Base-by-base conservation (phyloP, 2,329 filamentous ascomycete species). In the Claviceps capensis region DNA sequence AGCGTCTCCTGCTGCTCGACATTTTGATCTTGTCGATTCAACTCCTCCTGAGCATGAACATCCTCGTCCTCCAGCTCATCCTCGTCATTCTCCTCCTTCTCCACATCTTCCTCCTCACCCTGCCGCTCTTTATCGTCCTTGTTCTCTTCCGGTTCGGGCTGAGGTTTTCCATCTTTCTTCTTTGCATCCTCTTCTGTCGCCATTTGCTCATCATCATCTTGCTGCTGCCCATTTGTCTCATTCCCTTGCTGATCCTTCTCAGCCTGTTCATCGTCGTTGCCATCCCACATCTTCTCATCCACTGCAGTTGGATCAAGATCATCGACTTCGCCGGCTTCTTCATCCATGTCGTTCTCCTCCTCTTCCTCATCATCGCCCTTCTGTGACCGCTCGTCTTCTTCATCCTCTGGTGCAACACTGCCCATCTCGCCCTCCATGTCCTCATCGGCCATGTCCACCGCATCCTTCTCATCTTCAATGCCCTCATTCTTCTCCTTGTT, bases 231-330 rank as follows among this genome's bases (percentile, higher is more conserved):
- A 61, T 87, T 83, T 19, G 85, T 72, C 54, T 88, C 77, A 51
- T 89, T 82, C 5, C 81, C 83, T 62, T 88, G 75, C 61, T 88
- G 85, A 45, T 96, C 86, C 59, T 93, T 93, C 47, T 91, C 85
- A 1, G 86, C 82, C 47, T 90, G 82, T 45, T 90, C 78, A 44
- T 88, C 83, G 50, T 85, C 82, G 49, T 85, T 82, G 41, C 89
- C 90, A 67, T 98, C 90, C 93, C 93, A 98, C 79, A 97, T 89
- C 74, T 97, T 98, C 71, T 98, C 94, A 64, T 98, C 94, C 1
- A 97, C 86, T 19, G 91, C 87, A 16, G 82, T 86, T 13, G 88
- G 85, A 59, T 95, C 91, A 43, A 95, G 74, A 61, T 95, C 88
- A 69, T 96, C 88, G 11, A 97, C 89, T 61, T 89, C 86, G 1